phyloP scores from a whole-genome alignment of 2,329 filamentous ascomycete species.

The Zelopaecilomyces penicillatus region DNA sequence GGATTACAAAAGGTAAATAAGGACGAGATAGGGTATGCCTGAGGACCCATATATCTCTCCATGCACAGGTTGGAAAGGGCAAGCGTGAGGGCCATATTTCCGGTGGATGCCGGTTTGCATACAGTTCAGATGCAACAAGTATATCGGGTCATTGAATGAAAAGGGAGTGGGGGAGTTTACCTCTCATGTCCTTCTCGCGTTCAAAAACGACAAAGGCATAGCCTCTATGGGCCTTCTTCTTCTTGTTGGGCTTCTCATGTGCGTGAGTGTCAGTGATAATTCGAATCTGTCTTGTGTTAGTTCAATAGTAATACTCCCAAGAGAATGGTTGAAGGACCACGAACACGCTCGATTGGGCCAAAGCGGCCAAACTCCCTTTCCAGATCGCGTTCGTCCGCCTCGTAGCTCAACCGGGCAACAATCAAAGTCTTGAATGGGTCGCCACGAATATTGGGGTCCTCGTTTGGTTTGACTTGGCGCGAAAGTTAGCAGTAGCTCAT shows the following conservation, averaged over 20 bases:
- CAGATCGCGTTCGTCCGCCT: constrained; percentile 79
- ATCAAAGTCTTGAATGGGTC: constrained; percentile 95
- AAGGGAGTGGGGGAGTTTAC: constrained; percentile 50
- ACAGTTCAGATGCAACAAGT: constrained; percentile 1
- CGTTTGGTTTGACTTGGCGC: constrained; percentile 62
- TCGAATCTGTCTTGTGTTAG: constrained; percentile 55
- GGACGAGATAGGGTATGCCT: constrained; percentile 45
- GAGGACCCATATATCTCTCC: constrained; percentile 44
- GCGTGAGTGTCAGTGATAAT: constrained; percentile 72
- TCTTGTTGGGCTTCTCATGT: constrained; percentile 62
- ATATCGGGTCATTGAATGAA: constrained; percentile 3
- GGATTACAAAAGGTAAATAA: constrained; percentile 17
- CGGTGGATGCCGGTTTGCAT: constrained; percentile 13
- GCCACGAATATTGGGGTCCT: constrained; percentile 82
- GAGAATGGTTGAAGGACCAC: constrained; percentile 18
- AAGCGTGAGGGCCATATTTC: constrained; percentile 36
- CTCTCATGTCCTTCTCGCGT: constrained; percentile 98
- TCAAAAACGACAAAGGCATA: constrained; percentile 98
- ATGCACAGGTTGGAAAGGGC: constrained; percentile 20
- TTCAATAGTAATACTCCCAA: not conserved
- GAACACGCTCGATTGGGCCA: constrained; percentile 84
- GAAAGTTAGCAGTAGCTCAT: constrained; percentile 7
- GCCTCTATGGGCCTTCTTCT: constrained; percentile 73
- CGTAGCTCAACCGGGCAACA: constrained; percentile 82
- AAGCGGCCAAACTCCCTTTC: constrained; percentile 91